A percentile compares a stretch with the other conserved stretches of the same genome.
Evolutionary conservation across 1,139 yeast species (phyloP).

Genomic region (Wickerhamomyces sp.): DNA sequence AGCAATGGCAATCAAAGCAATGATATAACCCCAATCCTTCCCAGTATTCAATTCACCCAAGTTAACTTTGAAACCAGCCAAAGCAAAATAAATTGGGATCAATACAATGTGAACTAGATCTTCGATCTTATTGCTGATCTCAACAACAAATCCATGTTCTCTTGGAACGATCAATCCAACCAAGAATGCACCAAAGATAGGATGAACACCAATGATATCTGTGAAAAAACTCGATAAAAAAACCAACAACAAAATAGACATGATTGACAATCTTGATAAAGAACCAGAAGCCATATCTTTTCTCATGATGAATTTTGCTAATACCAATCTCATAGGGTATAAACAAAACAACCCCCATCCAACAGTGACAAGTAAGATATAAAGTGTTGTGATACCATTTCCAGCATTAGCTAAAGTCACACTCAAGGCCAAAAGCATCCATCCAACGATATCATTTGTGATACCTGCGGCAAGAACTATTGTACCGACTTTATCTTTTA

Average conservation of each 20-base stretch:
- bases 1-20: constrained; percentile 62
- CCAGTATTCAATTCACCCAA: constrained; percentile 59
- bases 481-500: constrained; percentile 72
- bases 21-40: constrained; percentile 69
- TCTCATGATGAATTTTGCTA: constrained; percentile 38
- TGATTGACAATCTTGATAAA: constrained; percentile 60
- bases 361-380: constrained; percentile 55
- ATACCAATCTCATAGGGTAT: constrained; percentile 48
- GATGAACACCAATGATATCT: constrained; percentile 75
- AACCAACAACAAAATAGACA: constrained; percentile 49
- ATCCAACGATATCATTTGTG: constrained; percentile 73
- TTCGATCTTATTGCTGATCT: constrained; percentile 67
- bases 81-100: constrained; percentile 73
- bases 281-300: constrained; percentile 41
- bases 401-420: constrained; percentile 71
- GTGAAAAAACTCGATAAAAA: constrained; percentile 71
- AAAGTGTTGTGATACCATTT: constrained; percentile 56
- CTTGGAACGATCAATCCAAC: constrained; percentile 76
- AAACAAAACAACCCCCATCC: constrained; percentile 63
- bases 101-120: constrained; percentile 66
- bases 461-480: constrained; percentile 79
- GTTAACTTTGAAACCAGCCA: constrained; percentile 69
- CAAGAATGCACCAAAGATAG: constrained; percentile 78
- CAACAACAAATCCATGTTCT: constrained; percentile 66
- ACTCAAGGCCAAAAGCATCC: constrained; percentile 72